phyloP scores from a whole-genome alignment of 805 yeast species.

The Candida hungchunana region DNA sequence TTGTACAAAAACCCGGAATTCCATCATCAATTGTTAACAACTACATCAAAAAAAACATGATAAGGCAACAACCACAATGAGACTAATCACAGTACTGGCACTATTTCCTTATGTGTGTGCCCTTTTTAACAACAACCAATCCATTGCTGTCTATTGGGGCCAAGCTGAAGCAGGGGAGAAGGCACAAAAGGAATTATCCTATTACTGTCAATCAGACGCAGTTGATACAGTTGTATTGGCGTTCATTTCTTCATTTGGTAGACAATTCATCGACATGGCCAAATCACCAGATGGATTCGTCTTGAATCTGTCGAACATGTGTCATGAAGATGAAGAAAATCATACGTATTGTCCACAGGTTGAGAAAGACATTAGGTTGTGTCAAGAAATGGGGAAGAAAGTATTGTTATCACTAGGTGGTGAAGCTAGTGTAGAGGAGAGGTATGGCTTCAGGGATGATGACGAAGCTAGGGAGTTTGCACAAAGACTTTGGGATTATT shows the following conservation, averaged over 20 bases:
- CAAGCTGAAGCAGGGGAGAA: constrained; percentile 50
- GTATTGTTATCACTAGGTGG: constrained; percentile 76
- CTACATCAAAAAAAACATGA: too few relatives aligned
- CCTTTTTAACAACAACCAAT: constrained; percentile 1
- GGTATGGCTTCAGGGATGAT: constrained; percentile 80
- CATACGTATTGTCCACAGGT: constrained; percentile 43
- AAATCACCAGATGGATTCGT: constrained; percentile 24
- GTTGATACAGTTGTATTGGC: constrained; percentile 75
- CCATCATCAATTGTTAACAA: too few relatives aligned
- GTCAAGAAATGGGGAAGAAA: constrained; percentile 77
- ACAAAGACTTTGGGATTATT: constrained; percentile 51
- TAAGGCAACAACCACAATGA: too few relatives aligned
- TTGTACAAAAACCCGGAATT: too few relatives aligned
- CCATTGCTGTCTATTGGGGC: constrained; percentile 72
- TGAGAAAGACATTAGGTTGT: constrained; percentile 64
- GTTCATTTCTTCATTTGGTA: constrained; percentile 37
- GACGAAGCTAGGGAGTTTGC: constrained; percentile 67
- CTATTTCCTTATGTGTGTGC: neutral
- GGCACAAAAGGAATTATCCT: constrained; percentile 38
- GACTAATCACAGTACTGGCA: too few relatives aligned
- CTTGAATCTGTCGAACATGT: constrained; percentile 53
- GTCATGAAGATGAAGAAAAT: constrained; percentile 33
- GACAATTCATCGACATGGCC: constrained; percentile 1
- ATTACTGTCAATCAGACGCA: constrained; percentile 58
- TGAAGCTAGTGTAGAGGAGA: constrained; percentile 44